A percentile compares a stretch with the other conserved stretches of the same genome.
These are phyloP conservation scores for Tilletiaria anomala DNA, from an alignment of 1,284 basidiomycete species.

Conservation along the genomic window DNA sequence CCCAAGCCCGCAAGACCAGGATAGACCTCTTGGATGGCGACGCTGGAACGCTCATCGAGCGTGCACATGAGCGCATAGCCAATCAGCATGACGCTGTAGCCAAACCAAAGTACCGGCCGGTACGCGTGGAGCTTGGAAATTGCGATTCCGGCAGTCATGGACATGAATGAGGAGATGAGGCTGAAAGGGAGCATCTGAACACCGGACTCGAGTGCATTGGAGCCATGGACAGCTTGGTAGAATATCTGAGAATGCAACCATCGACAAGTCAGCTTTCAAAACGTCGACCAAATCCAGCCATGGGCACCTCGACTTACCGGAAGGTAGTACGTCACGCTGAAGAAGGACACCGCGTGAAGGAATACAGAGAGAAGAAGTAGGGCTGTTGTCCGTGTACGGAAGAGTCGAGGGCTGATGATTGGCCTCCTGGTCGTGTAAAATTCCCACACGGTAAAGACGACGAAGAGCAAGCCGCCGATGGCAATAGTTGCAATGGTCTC, in stretches of 20 bases:
- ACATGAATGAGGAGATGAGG: slow-evolving; percentile 50
- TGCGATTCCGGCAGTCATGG: slow-evolving; percentile 50
- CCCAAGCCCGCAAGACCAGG: slow-evolving; percentile 23
- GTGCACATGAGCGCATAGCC: slow-evolving; percentile 20
- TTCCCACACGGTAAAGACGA: slow-evolving; percentile 54
- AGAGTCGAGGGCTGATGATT: slow-evolving; percentile 64
- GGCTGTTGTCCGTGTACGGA: slow-evolving; percentile 61
- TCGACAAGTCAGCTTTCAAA: background rate
- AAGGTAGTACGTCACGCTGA: slow-evolving; percentile 36
- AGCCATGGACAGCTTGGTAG: slow-evolving; percentile 57
- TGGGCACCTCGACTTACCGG: background rate
- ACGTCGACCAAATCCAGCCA: background rate
- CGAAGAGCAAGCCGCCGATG: slow-evolving; percentile 52
- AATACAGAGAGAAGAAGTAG: slow-evolving; percentile 53
- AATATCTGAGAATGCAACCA: slow-evolving; percentile 47
- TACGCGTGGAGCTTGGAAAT: slow-evolving; percentile 53
- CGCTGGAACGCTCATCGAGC: slow-evolving; percentile 10
- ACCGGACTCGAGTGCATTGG: slow-evolving; percentile 59
- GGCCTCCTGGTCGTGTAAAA: slow-evolving; percentile 53
- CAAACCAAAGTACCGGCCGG: slow-evolving; percentile 51
- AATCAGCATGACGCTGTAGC: slow-evolving; percentile 15
- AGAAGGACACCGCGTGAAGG: slow-evolving; percentile 57
- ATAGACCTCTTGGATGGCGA: slow-evolving; percentile 10
- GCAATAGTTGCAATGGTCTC: slow-evolving; percentile 60
- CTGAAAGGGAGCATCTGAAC: slow-evolving; percentile 62